Evolutionary conservation across 2,329 filamentous ascomycete species (phyloP).

Genomic region (Ophiostoma montium): DNA sequence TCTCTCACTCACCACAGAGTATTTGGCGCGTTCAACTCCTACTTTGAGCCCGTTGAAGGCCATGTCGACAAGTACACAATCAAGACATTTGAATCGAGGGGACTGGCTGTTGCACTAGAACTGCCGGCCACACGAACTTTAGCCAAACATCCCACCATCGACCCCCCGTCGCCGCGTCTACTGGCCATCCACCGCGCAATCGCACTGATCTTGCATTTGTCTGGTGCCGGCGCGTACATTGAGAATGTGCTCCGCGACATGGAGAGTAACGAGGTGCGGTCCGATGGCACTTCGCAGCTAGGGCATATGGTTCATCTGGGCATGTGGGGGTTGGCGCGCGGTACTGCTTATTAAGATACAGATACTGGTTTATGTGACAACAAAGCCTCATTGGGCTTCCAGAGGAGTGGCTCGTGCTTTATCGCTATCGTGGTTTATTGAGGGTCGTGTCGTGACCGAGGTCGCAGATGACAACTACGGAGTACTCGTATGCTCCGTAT

Average conservation of each 20-base stretch:
- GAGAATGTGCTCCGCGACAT: constrained; percentile 2
- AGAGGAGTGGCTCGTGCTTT: too few relatives aligned
- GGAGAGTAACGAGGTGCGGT: not conserved
- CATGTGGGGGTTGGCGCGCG: too few relatives aligned
- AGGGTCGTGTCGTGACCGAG: too few relatives aligned
- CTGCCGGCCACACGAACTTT: constrained; percentile 1
- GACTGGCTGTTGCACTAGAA: too few relatives aligned
- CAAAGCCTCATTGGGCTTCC: too few relatives aligned
- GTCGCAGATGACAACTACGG: too few relatives aligned
- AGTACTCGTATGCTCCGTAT: too few relatives aligned
- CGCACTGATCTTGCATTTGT: constrained; percentile 5
- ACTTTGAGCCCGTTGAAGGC: constrained; percentile 16
- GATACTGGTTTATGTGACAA: too few relatives aligned
- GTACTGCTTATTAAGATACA: too few relatives aligned
- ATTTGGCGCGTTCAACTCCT: constrained; percentile 22
- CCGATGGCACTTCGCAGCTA: constrained; percentile 3
- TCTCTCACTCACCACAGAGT: constrained; percentile 15
- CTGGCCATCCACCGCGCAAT: constrained; percentile 5
- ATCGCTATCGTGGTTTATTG: too few relatives aligned
- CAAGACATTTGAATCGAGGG: constrained; percentile 15
- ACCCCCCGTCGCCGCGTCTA: constrained; percentile 4
- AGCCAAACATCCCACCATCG: too few relatives aligned
- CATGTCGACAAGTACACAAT: constrained; percentile 18
- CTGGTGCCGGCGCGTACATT: constrained; percentile 4
- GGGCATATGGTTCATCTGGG: constrained; percentile 1